Conservation (phyloP, 768 basidiomycete genomes). For the Boletus barrowsii region DNA sequence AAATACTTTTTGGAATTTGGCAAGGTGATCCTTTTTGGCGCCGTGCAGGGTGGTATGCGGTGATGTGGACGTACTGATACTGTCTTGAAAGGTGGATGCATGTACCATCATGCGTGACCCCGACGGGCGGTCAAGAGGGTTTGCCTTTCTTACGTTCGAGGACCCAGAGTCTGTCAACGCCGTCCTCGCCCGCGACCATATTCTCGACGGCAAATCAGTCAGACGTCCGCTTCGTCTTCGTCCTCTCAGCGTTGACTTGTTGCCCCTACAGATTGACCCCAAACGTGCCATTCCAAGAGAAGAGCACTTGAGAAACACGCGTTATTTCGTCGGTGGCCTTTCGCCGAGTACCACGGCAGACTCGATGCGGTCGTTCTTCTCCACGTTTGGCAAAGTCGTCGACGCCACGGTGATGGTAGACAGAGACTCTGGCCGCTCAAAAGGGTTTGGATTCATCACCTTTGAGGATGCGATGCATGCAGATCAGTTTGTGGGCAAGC, state of each 20-base stretch:
- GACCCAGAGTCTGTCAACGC: conserved; percentile 58
- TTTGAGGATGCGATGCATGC: conserved; percentile 64
- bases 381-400: conserved; percentile 72
- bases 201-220: conserved; percentile 77
- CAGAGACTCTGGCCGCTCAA: conserved; percentile 67
- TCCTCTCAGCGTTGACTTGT: background rate
- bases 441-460: conserved; percentile 86
- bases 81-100: conserved; percentile 57
- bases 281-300: conserved; percentile 84
- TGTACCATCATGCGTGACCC: conserved; percentile 86
- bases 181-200: conserved; percentile 66
- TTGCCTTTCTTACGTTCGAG: conserved; percentile 83
- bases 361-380: conserved; percentile 67
- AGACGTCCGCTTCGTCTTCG: conserved; percentile 17
- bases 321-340: conserved; percentile 81
- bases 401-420: conserved; percentile 88
- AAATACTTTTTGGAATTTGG: conserved; percentile 81
- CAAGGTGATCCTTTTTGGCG: conserved; percentile 43
- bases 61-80: conserved; percentile 9
- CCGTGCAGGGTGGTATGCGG: background rate
- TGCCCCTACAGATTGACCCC: conserved; percentile 66
- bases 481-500: conserved; percentile 63
- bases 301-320: conserved; percentile 71
- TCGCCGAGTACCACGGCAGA: conserved; percentile 66
- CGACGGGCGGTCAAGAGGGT: conserved; percentile 71